A percentile compares a stretch with the other conserved stretches of the same genome.
Conservation (phyloP, 768 basidiomycete species). For the Leucocoprinus leucothites region DNA sequence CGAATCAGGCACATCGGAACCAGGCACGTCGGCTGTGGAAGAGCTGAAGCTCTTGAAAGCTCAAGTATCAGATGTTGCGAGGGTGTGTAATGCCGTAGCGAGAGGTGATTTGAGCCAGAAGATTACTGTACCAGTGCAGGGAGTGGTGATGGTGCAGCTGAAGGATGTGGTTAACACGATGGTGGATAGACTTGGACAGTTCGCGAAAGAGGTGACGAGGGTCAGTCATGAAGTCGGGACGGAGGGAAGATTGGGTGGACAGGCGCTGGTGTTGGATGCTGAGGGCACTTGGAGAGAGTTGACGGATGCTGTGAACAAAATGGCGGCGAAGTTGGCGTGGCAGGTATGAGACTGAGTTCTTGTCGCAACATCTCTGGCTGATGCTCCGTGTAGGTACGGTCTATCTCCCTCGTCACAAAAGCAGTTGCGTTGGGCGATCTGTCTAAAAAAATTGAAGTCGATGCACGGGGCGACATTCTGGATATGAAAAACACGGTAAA, state of each 20-base stretch:
- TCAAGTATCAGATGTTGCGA: conserved; percentile 74
- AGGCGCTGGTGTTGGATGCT: conserved; percentile 84
- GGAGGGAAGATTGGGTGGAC: conserved; percentile 83
- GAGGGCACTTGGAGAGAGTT: conserved; percentile 90
- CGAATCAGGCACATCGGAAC: not conserved
- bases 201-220: conserved; percentile 89
- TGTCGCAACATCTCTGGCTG: too few species aligned
- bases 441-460: conserved; percentile 88
- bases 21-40: conserved; percentile 45
- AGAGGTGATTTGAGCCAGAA: conserved; percentile 68
- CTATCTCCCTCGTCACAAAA: conserved; percentile 89
- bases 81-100: conserved; percentile 76
- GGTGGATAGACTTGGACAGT: conserved; percentile 67
- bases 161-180: conserved; percentile 71
- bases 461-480: conserved; percentile 88
- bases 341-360: conserved; percentile 58
- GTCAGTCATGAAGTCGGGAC: conserved; percentile 84
- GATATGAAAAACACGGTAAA: conserved; percentile 70
- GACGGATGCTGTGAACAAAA: conserved; percentile 78
- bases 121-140: conserved; percentile 71
- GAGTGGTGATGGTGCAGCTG: conserved; percentile 70
- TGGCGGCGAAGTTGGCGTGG: conserved; percentile 75
- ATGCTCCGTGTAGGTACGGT: conserved; percentile 19
- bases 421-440: conserved; percentile 91
- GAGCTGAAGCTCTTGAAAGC: conserved; percentile 75